Base-by-base conservation (phyloP, 2,329 filamentous ascomycete species). In the Stachybotrys echinatus region DNA sequence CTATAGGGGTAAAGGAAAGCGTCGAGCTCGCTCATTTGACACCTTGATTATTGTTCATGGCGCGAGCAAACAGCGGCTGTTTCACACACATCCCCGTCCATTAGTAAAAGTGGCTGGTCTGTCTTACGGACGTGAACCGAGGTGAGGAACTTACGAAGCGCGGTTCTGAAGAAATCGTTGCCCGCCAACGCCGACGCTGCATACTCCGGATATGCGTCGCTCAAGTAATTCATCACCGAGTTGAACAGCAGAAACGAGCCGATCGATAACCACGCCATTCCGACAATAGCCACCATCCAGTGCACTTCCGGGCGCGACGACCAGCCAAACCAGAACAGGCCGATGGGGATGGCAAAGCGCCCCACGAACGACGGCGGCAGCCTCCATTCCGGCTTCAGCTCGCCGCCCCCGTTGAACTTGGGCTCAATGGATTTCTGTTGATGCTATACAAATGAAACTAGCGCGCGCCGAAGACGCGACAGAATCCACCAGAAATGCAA, bases 231-330 rank as follows among this genome's bases (percentile, higher is more conserved):
- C 18, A 27, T n/a, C 20, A 48, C 38, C 4, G 37, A 12, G 14
- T 42, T 48, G 47, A 48, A 42, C 12, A 48, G 17, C 4, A 42
- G 34, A 20, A 42, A 6, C 8, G 19, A n/a, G 6, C 47, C 37
- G 18, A 48, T 42, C 4, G 47, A 5, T 3, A 48, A 48, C 19
- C n/a, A 60, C 1, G 61, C 70, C 46, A 73, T 76, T 27, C 73
- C 77, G 55, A 80, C 73, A 51, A 77, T 74, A 14, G 76, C 74
- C n/a, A 73, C 71, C 48, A 77, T 76, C 73, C 73, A 83, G 68
- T 82, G 76, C 50, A 86, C 74, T 55, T 62, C 70, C 31, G 77
- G 82, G 12, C 48, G 22, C 22, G 79, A 79, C 10, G 81, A 83
- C 42, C 42, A 44, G 42, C 42, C 42, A 20, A 44, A 44, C 42